Evolutionary conservation across 345 rosid species (phyloP), one percentile per base, ranked within the genome.

Genomic region (Bruguiera sexangula): DNA sequence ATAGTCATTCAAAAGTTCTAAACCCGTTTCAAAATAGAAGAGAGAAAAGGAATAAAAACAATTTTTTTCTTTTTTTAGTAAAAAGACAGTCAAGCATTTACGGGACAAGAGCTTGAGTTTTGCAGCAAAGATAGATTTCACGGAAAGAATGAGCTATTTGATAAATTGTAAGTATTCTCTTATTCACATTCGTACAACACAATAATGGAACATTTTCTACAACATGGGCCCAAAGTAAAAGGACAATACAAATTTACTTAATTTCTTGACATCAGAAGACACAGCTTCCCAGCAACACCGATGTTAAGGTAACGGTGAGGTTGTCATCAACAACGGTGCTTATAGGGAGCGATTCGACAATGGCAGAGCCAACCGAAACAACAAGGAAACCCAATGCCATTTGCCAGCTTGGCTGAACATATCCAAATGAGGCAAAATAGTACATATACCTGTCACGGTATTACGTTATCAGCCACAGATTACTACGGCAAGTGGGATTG

Each of bases 271-370:
- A 57, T 78, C 69, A 73, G 68, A 78, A 70, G 21, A 94, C 81
- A 72, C 88, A 77, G 79, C 69, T 73, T 54, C 97, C 98, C 16
- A 89, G 43, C 39, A 87, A 63, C 8, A 89, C 62, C 65, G 89
- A 87, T 57, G 97, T 72, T 55, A 94, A 36, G 39, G 97, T 80
- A 51, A 89, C 80, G 3, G 96, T 94, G 62, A 94, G 97, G 77
- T 94, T 94, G 83, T 94, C 98, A 62, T 94, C 98, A 55, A 94
- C 87, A 69, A 62, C 73, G 5, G 93, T 83, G 76, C 97, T 87
- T 43, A 91, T 80, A 19, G 97, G 96, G 24, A 86, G 89, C 65
- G 98, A 94, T 80, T 94, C 98, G 37, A 89, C 92, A 54, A 94
- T 0, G 6, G 96, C 75, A 2, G 98, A 88, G 46, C 87, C 96